A percentile compares a stretch with the other conserved stretches of the same genome.
phyloP scores from a whole-genome alignment of 495 filamentous ascomycete species.

The Penicillium salamii region DNA sequence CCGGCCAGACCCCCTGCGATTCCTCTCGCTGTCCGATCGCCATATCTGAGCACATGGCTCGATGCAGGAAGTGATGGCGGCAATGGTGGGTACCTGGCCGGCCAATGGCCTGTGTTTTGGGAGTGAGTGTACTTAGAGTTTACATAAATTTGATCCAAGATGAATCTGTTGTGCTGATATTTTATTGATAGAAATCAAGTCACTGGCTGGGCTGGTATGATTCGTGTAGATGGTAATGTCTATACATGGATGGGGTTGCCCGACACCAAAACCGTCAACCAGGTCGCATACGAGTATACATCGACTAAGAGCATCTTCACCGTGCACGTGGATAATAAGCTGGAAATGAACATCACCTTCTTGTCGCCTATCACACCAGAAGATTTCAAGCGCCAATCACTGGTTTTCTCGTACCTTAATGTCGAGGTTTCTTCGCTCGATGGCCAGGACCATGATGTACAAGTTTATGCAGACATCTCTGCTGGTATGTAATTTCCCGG shows the following conservation, averaged over 20 bases:
- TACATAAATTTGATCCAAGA: background rate
- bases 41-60: slow-evolving; percentile 57
- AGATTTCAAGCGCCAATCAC: slow-evolving; percentile 53
- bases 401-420: slow-evolving; percentile 55
- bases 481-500: slow-evolving; percentile 41
- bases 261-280: slow-evolving; percentile 40
- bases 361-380: slow-evolving; percentile 55
- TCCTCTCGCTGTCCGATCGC: slow-evolving; percentile 56
- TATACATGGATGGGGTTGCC: slow-evolving; percentile 59
- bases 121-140: slow-evolving; percentile 35
- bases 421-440: slow-evolving; percentile 53
- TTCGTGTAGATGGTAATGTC: slow-evolving; percentile 52
- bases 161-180: slow-evolving; percentile 1
- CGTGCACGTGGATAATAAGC: slow-evolving; percentile 43
- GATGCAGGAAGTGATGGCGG: slow-evolving; percentile 50
- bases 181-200: slow-evolving; percentile 38
- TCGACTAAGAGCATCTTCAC: slow-evolving; percentile 58
- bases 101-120: slow-evolving; percentile 57
- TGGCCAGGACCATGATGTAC: slow-evolving; percentile 51
- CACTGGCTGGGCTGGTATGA: slow-evolving; percentile 54
- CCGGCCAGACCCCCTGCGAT: slow-evolving; percentile 55
- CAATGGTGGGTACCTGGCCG: slow-evolving; percentile 57
- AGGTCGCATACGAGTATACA: slow-evolving; percentile 54
- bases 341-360: slow-evolving; percentile 57
- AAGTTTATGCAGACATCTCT: slow-evolving; percentile 60